These are phyloP conservation scores for Aspergillus vadensis DNA, from an alignment of 2,329 filamentous ascomycete species.

Conservation along the genomic window DNA sequence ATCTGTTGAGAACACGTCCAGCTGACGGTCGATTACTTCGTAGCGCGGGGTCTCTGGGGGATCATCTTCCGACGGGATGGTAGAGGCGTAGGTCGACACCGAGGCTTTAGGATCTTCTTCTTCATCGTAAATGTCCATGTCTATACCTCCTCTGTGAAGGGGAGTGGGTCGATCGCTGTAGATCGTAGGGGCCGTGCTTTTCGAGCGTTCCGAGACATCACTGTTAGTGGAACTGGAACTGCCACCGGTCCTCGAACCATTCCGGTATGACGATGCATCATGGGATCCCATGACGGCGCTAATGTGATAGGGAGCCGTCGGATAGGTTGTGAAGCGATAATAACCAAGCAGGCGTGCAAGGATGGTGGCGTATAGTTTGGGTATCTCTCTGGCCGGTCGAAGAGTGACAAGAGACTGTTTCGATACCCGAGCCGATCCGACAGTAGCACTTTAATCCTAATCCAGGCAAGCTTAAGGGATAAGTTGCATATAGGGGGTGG, in stretches of 20 bases:
- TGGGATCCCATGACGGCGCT: constrained; percentile 32
- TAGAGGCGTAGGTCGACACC: constrained; percentile 78
- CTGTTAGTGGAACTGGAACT: constrained; percentile 44
- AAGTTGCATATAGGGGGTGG: constrained; percentile 7
- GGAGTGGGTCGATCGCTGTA: constrained; percentile 37
- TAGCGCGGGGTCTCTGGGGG: constrained; percentile 53
- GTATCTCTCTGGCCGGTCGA: background rate
- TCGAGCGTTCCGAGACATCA: constrained; percentile 39
- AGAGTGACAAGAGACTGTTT: background rate
- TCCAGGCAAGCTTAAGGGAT: constrained; percentile 1
- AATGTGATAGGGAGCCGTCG: constrained; percentile 6
- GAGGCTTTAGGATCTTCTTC: constrained; percentile 56
- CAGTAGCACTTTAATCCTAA: constrained; percentile 4
- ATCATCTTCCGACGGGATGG: constrained; percentile 63
- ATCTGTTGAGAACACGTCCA: constrained; percentile 64
- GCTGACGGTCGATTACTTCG: constrained; percentile 51
- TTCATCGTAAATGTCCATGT: constrained; percentile 20
- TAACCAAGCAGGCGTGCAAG: constrained; percentile 1
- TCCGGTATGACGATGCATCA: constrained; percentile 28
- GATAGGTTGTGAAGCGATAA: constrained; percentile 5
- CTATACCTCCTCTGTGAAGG: constrained; percentile 26
- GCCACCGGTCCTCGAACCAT: constrained; percentile 26
- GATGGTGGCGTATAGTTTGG: constrained; percentile 1
- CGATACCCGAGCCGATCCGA: constrained; percentile 5
- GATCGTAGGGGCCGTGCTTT: constrained; percentile 44